A percentile compares a stretch with the other conserved stretches of the same genome.
phyloP scores from a whole-genome alignment of 192 early-diverging fungal species.

The Pilaira anomala region DNA sequence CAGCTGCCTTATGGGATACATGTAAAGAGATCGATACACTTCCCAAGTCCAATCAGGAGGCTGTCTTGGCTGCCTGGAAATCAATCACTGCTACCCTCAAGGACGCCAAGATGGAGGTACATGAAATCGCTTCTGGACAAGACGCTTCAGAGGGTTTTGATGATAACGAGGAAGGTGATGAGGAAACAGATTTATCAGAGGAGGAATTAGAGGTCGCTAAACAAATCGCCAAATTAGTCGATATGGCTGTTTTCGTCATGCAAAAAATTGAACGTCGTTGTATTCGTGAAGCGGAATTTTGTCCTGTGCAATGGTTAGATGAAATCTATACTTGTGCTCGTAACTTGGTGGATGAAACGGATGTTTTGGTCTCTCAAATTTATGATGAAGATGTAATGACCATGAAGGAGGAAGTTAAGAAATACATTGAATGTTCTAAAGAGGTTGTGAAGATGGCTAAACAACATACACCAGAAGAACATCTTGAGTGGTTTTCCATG shows the following conservation, averaged over 20 bases:
- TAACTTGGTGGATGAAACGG: conserved; percentile 24
- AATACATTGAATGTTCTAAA: conserved; percentile 9
- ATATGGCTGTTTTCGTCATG: conserved; percentile 21
- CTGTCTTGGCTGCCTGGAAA: conserved; percentile 22
- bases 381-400: conserved; percentile 26
- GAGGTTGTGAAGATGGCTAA: conserved; percentile 16
- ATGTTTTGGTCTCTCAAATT: conserved; percentile 24
- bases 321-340: neutral
- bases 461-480: conserved; percentile 16
- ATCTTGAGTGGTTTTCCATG: conserved; percentile 26
- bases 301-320: conserved; percentile 9
- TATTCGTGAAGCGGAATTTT: neutral
- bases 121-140: conserved; percentile 20
- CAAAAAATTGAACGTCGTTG: conserved; percentile 28
- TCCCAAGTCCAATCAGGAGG: conserved; percentile 23
- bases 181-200: conserved; percentile 10
- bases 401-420: conserved; percentile 15
- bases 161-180: conserved; percentile 22
- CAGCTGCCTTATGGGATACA: conserved; percentile 31
- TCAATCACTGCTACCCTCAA: conserved; percentile 10
- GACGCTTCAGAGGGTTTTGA: conserved; percentile 15
- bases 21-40: conserved; percentile 3
- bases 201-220: conserved; percentile 18
- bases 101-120: conserved; percentile 27
- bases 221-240: conserved; percentile 11